These are phyloP conservation scores for Lodderomyces margitis DNA, from an alignment of 1,139 yeast species.

Conservation along the genomic window DNA sequence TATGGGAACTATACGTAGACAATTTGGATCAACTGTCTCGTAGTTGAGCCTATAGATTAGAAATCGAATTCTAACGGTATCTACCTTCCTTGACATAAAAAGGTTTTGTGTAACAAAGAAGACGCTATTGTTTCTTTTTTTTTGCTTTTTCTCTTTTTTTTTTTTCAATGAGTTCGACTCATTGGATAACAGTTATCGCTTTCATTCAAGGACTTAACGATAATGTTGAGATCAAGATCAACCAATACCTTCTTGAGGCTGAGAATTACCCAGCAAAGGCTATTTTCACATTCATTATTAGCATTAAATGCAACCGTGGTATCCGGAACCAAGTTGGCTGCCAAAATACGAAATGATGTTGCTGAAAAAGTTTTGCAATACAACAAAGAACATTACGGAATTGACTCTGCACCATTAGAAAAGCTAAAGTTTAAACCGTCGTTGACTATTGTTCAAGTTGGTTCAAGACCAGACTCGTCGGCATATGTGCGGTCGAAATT, in stretches of 20 bases:
- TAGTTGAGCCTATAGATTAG: too few species aligned
- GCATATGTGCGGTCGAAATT: conserved; percentile 75
- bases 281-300: conserved; percentile 16
- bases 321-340: conserved; percentile 46
- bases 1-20: background rate
- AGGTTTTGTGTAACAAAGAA: too few species aligned
- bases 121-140: background rate
- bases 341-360: conserved; percentile 34
- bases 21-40: too few species aligned
- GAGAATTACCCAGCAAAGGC: conserved; percentile 8
- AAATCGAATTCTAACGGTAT: too few species aligned
- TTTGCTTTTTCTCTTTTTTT: conserved; percentile 1
- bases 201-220: background rate
- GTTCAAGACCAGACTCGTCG: conserved; percentile 72
- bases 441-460: conserved; percentile 72
- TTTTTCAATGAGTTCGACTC: background rate
- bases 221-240: conserved; percentile 4
- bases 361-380: conserved; percentile 43
- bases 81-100: too few species aligned
- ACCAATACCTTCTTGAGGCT: background rate
- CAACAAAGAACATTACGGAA: conserved; percentile 29
- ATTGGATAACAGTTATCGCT: background rate
- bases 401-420: conserved; percentile 20
- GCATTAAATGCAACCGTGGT: conserved; percentile 38
- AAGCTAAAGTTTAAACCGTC: conserved; percentile 54